These are phyloP conservation scores for Agaricales sp. DNA, from an alignment of 1,284 basidiomycete species.

Conservation along the genomic window DNA sequence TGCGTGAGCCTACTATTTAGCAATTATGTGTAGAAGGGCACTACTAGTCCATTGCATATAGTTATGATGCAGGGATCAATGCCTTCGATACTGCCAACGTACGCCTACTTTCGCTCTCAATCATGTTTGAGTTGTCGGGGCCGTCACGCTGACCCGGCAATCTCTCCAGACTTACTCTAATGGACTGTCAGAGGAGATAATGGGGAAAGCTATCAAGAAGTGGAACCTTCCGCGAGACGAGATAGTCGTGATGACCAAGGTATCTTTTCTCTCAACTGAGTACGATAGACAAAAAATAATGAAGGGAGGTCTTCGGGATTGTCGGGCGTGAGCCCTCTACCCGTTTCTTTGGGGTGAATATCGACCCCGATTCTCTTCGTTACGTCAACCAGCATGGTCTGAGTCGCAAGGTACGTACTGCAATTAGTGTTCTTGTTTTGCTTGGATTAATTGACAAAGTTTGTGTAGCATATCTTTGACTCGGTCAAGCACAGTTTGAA, in stretches of 20 bases:
- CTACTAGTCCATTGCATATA: conserved; percentile 6
- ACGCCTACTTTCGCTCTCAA: neutral
- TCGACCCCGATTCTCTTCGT: conserved; percentile 20
- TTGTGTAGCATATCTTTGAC: conserved; percentile 37
- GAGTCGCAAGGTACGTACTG: conserved; percentile 24
- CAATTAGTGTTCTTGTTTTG: neutral
- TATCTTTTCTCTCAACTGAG: conserved; percentile 14
- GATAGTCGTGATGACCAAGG: conserved; percentile 57
- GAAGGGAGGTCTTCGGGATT: neutral
- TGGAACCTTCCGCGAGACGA: conserved; percentile 49
- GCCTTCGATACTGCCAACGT: conserved; percentile 46
- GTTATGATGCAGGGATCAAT: conserved; percentile 35
- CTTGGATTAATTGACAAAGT: neutral
- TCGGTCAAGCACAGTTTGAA: conserved; percentile 36
- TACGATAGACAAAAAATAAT: neutral
- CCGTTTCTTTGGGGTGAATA: neutral
- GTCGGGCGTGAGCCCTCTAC: neutral
- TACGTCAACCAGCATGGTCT: conserved; percentile 32
- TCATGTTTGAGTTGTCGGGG: neutral
- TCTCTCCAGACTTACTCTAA: conserved; percentile 37
- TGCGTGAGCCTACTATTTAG: conserved; percentile 19
- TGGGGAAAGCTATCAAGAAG: conserved; percentile 60
- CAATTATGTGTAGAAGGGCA: neutral
- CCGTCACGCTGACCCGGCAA: too few species aligned
- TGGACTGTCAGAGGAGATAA: conserved; percentile 48